These are phyloP conservation scores for Rhizoclosmatium globosum DNA, from an alignment of 192 early-diverging fungal species.

Conservation along the genomic window DNA sequence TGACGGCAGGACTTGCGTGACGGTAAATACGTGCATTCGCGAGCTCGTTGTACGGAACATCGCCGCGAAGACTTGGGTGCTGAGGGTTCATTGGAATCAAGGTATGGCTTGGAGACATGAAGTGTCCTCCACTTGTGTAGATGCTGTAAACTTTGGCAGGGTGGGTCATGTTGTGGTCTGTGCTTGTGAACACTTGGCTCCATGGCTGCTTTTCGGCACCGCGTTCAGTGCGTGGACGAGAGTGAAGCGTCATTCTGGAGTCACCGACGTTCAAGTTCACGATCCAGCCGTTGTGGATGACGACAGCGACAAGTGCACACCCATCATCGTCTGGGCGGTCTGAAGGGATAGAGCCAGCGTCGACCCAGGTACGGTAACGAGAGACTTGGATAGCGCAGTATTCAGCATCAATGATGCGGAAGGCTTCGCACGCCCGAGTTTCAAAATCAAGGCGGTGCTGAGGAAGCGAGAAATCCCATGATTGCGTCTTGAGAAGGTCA, in stretches of 20 bases:
- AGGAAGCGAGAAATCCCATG: conserved; percentile 52
- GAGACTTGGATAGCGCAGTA: conserved; percentile 57
- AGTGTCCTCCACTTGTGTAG: conserved; percentile 56
- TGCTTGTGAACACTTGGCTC: conserved; percentile 52
- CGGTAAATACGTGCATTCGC: conserved; percentile 60
- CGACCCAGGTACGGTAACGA: conserved; percentile 58
- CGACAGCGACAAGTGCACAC: conserved; percentile 63
- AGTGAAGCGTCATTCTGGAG: conserved; percentile 44
- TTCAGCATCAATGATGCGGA: conserved; percentile 57
- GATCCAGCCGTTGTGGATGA: conserved; percentile 55
- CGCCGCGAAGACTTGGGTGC: conserved; percentile 20
- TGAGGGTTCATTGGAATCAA: conserved; percentile 44
- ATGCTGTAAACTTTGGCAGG: conserved; percentile 64
- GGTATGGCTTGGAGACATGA: conserved; percentile 58
- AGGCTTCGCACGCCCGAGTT: conserved; percentile 41
- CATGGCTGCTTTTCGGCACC: conserved; percentile 31
- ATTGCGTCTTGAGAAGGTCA: conserved; percentile 41
- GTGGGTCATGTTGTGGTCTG: conserved; percentile 69
- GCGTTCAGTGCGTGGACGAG: neutral
- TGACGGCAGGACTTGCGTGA: conserved; percentile 52
- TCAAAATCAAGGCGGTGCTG: conserved; percentile 47
- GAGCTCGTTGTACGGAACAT: conserved; percentile 56
- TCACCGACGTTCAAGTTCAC: conserved; percentile 70
- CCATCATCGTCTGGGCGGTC: conserved; percentile 60
- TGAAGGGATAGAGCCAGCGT: conserved; percentile 27